Conservation (phyloP, 2,329 filamentous ascomycete genomes). For the Xylaria sp. region DNA sequence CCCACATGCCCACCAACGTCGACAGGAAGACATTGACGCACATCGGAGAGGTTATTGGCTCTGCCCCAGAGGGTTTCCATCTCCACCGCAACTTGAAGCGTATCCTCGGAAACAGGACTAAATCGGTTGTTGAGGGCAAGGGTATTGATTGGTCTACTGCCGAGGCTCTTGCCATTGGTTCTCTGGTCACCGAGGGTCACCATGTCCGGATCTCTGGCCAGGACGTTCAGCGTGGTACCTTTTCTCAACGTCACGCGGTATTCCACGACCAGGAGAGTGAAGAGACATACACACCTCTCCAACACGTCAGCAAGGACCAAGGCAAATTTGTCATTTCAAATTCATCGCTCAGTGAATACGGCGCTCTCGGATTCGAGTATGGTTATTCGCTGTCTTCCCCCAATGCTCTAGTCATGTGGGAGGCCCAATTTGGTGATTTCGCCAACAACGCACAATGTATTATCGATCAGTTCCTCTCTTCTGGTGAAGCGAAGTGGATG, state of each 20-base stretch:
- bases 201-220: slow-evolving; percentile 98
- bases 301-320: slow-evolving; percentile 90
- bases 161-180: slow-evolving; percentile 93
- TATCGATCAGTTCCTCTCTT: slow-evolving; percentile 98
- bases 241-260: slow-evolving; percentile 96
- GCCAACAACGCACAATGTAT: slow-evolving; percentile 99
- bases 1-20: slow-evolving; percentile 88
- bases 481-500: slow-evolving; percentile 98
- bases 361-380: slow-evolving; percentile 94
- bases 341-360: slow-evolving; percentile 80
- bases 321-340: slow-evolving; percentile 97
- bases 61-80: slow-evolving; percentile 84
- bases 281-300: slow-evolving; percentile 89
- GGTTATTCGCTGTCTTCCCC: slow-evolving; percentile 97
- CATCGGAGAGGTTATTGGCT: slow-evolving; percentile 84
- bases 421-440: slow-evolving; percentile 99
- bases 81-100: slow-evolving; percentile 97
- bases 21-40: slow-evolving; percentile 78
- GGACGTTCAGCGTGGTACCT: slow-evolving; percentile 99
- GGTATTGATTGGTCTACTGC: slow-evolving; percentile 98
- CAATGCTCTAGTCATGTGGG: slow-evolving; percentile 98
- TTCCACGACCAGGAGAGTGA: slow-evolving; percentile 98
- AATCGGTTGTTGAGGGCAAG: slow-evolving; percentile 90
- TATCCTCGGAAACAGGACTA: slow-evolving; percentile 88
- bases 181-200: slow-evolving; percentile 90